Evolutionary conservation across 2,329 filamentous ascomycete genomes (phyloP), one percentile per base, ranked within the genome.

Genomic region (Colletotrichum euphorbiae): DNA sequence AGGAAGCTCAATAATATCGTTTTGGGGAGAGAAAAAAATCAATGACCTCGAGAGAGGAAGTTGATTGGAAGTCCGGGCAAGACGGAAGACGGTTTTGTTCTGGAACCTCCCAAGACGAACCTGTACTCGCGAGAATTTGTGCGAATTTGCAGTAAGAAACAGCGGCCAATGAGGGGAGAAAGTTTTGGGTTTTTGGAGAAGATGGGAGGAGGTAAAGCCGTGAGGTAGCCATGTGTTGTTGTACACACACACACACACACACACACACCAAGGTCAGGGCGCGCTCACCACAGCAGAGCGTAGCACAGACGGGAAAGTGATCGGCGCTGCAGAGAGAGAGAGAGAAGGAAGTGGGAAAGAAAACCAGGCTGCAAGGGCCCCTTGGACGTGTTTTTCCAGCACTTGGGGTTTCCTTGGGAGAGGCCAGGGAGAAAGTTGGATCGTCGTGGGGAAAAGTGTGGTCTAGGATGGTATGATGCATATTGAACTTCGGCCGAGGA

Each of bases 131-230:
- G 51, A 67, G 51, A 17, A 46, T 67, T 67, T 67, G 50, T 67
- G 64, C 59, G 64, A 67, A 33, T 51, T 51, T 36, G n/a, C 17
- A 31, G 28, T 28, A 6, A 6, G 19, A 54, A 45, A 13, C 9
- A 31, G 36, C 50, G 36, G 51, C 59, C 59, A 67, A 63, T 67
- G 48, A 50, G 63, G 59, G 42, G 36, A 48, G n/a, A 43, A 43
- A 42, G 24, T 58, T 62, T 38, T 43, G 58, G 42, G 31, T 21
- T 58, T 62, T 45, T 50, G 63, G 42, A 24, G 19, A 5, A 21
- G 21, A 21, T 5, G 15, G 50, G 31, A 46, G n/a, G n/a, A 19
- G 2, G 52, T 21, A 19, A 40, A 31, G 45, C 48, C 13, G 46
- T 50, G 21, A 45, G 24, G 24, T 28, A 28, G 24, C 24, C 24